These are phyloP conservation scores for Plantago lanceolata DNA, from an alignment of 305 asterid species.

Conservation along the genomic window DNA sequence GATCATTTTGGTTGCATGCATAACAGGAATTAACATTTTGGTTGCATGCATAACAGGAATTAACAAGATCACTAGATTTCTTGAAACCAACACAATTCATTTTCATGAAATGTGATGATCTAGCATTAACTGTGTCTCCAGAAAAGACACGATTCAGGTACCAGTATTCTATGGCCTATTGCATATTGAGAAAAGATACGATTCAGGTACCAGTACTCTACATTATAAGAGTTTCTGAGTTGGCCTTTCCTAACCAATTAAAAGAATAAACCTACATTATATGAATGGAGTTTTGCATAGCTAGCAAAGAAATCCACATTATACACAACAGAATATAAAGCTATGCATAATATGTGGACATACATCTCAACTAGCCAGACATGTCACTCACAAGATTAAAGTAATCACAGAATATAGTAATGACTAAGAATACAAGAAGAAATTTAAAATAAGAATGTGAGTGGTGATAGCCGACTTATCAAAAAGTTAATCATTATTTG, in stretches of 20 bases:
- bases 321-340: background rate
- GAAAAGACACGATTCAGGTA: background rate
- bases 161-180: background rate
- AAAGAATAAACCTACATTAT: background rate
- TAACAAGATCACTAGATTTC: background rate
- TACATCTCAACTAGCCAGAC: background rate
- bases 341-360: background rate
- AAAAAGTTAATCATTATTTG: conserved; percentile 23
- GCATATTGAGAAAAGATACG: background rate
- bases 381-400: background rate
- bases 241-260: background rate
- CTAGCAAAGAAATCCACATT: background rate
- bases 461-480: conserved; percentile 9
- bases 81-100: background rate
- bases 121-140: background rate
- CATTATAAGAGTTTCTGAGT: too few species aligned
- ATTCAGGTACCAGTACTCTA: background rate
- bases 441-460: background rate
- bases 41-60: background rate
- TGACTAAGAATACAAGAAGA: conserved; percentile 14
- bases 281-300: background rate
- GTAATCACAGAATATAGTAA: conserved; percentile 2
- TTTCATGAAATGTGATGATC: conserved; percentile 1
- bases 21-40: background rate
- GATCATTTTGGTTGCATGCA: background rate